Base-by-base conservation (phyloP, 1,139 yeast species). In the Suzukiozyma palmioleophila region DNA sequence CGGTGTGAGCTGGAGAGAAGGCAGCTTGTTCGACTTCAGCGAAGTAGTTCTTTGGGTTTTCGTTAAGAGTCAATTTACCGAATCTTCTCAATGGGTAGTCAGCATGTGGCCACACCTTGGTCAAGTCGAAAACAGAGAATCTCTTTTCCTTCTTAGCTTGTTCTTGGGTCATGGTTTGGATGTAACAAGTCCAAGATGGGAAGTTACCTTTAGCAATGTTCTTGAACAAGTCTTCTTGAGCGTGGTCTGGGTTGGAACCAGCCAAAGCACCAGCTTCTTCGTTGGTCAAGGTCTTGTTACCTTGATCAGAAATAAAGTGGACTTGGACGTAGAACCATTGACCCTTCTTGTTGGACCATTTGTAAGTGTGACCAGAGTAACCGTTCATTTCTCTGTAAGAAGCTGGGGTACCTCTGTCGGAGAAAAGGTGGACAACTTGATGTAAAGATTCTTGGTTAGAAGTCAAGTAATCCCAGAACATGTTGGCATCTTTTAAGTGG, bases 11-110 rank as follows among this genome's bases (percentile, higher is more conserved):
- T 45, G 95, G 95, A 36, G 89, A 73, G 66, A 85, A 84, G 11
- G 90, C 90, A 48, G 84, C 83, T 64, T 83, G 90, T 65, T 84
- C 92, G 53, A 82, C 81, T 60, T 84, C 90, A 51, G 88, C 88
- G 65, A 82, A 83, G 68, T 82, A 84, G 65, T 84, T 84, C 61
- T 77, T 67, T 48, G 89, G 86, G 68, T 84, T 84, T 62, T 77
- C 79, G 66, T 84, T 81, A 56, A 84, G 70, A 26, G 75, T 73
- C 49, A 84, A 71, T 64, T 77, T 76, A 59, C 90, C 92, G 60
- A 84, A 81, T 55, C 75, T 75, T 64, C 89, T 77, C 63, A 84
- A 60, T 56, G 92, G 92, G 72, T 75, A 84, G 46, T 84, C 84
- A 54, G 63, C 66, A 63, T 84, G 88, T 38, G 92, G 88, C 92